phyloP scores from a whole-genome alignment of 1,139 yeast genomes.

The Barnettozyma hawaiiensis region DNA sequence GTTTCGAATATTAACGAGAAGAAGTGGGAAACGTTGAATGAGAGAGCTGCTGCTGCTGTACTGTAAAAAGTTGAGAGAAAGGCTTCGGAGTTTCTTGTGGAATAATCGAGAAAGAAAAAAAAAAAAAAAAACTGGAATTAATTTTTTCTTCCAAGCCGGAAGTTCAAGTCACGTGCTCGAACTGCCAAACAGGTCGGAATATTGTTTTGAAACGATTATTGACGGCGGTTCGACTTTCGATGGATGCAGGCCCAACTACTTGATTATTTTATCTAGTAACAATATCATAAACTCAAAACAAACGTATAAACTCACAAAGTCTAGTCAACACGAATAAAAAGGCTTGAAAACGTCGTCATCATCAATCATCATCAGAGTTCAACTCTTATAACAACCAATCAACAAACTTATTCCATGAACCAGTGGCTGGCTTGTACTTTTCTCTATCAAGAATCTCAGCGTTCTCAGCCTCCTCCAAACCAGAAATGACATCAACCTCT shows the following conservation, averaged over 20 bases:
- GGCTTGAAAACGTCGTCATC: not conserved
- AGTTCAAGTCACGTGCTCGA: not conserved
- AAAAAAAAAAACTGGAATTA: too few species aligned
- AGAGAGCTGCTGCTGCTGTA: too few species aligned
- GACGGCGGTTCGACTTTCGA: not conserved
- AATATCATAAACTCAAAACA: not conserved
- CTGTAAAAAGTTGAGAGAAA: too few species aligned
- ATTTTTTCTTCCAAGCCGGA: not conserved
- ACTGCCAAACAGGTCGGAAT: too few species aligned
- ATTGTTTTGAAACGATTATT: too few species aligned
- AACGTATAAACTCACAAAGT: not conserved
- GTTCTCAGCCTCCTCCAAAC: slow-evolving; percentile 48
- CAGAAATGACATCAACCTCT: slow-evolving; percentile 50
- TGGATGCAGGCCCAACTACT: not conserved
- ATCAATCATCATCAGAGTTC: not conserved
- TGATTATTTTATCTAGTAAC: not conserved
- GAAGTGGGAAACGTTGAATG: too few species aligned
- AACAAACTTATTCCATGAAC: slow-evolving; percentile 14
- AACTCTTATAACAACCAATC: slow-evolving; percentile 19
- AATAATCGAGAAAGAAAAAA: slow-evolving; percentile 1
- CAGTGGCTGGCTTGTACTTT: slow-evolving; percentile 9
- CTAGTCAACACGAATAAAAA: not conserved
- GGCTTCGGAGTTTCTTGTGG: too few species aligned
- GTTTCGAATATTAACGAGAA: not conserved
- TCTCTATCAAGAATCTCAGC: slow-evolving; percentile 17